Base-by-base conservation (phyloP, 805 yeast genomes). In the Candida piceae region DNA sequence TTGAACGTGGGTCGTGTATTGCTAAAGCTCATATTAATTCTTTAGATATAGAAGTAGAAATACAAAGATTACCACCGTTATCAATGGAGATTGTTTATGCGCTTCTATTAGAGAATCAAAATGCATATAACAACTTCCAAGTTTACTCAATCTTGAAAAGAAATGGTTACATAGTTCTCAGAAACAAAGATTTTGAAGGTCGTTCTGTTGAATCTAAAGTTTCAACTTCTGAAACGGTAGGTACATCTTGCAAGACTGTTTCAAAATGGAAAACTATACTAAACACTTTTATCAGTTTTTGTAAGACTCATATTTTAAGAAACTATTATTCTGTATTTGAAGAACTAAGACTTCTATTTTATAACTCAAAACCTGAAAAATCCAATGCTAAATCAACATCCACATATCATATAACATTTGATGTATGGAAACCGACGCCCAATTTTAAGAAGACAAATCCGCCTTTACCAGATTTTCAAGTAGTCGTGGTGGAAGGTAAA, bases 371-470 rank as follows among this genome's bases (percentile, higher is more conserved):
- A n/a, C n/a, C n/a, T n/a, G n/a, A n/a, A n/a, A n/a, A n/a, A n/a
- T n/a, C n/a, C n/a, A n/a, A n/a, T n/a, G n/a, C n/a, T n/a, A n/a
- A n/a, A 3, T 45, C 40, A 35, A 49, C 53, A 29, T 10, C 29
- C 9, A 7, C 29, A 46, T 52, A 40, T 26, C 38, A 53, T 5
- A 60, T 82, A 3, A 64, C 74, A 0, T 88, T 67, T 49, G 69
- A 82, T 49, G 84, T 85, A 3, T 89, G 96, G 96, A 87, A 84
- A 55, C 97, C 97, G 2, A 64, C 70, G 2, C 70, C 84, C 0
- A 60, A 65, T 3, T 89, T 84, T 63, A 79, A 78, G 40, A 87
- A 87, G 48, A 78, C 76, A 23, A 49, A 53, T 16, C 94, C 95
- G 1, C 78, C 81, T 0, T 31, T 52, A 3, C 95, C 96, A 1